phyloP scores from a whole-genome alignment of 2,329 filamentous ascomycete genomes.

The Xylaria sp. region DNA sequence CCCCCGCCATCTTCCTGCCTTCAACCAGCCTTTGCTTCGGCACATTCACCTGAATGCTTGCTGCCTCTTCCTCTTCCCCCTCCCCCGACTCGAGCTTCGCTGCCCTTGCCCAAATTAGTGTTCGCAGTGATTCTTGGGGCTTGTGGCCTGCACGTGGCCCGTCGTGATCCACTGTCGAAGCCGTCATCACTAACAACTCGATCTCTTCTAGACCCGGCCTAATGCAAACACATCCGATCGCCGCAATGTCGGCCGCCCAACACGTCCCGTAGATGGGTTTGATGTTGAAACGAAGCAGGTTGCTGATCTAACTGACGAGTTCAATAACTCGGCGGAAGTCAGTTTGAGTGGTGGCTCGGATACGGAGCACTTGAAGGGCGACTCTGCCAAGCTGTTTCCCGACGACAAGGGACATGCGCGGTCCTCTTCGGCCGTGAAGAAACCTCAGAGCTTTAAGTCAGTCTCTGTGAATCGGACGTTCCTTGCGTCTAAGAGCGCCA shows the following conservation, averaged over 20 bases:
- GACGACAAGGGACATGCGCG: constrained; percentile 57
- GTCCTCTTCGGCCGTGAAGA: constrained; percentile 59
- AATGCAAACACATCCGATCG: constrained; percentile 31
- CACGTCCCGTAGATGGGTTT: constrained; percentile 45
- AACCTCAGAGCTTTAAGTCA: constrained; percentile 73
- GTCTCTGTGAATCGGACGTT: constrained; percentile 84
- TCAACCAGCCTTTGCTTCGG: no score
- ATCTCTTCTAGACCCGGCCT: constrained; percentile 12
- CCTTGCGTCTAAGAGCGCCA: constrained; percentile 61
- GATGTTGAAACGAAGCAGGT: constrained; percentile 55
- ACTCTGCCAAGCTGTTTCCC: constrained; percentile 46
- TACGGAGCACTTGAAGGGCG: constrained; percentile 62
- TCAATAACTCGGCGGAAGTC: constrained; percentile 57
- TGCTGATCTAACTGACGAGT: constrained; percentile 52
- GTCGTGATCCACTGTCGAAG: neutral
- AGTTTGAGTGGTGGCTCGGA: constrained; percentile 72
- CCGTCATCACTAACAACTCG: constrained; percentile 5
- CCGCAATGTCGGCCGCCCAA: constrained; percentile 44
- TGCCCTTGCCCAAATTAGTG: no score
- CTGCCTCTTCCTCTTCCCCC: no score
- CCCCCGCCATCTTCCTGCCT: no score
- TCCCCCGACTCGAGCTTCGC: no score
- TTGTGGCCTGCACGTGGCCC: neutral
- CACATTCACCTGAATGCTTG: no score
- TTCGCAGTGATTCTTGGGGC: no score